A percentile compares a stretch with the other conserved stretches of the same genome.
phyloP scores from a whole-genome alignment of 179 eudicot genomes.

The Amaranthus tricolor region DNA sequence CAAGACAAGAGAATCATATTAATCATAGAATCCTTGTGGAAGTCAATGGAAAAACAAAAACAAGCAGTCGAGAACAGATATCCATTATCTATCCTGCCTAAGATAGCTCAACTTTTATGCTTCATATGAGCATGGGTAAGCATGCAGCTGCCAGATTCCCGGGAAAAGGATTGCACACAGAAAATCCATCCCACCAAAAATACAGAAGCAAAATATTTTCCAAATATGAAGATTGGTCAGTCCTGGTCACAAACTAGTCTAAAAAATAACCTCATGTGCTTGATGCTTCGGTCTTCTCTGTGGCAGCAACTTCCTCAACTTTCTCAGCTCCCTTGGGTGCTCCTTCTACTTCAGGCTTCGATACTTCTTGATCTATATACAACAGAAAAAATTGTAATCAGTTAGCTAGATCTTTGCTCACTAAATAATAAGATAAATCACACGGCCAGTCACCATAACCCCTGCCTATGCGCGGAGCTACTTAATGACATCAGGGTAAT shows the following conservation, averaged over 20 bases:
- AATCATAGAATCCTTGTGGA: slow-evolving; percentile 4
- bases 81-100: slow-evolving; percentile 19
- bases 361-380: slow-evolving; percentile 31
- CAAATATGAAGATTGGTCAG: slow-evolving; percentile 7
- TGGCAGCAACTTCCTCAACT: slow-evolving; percentile 17
- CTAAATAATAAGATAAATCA: neutral
- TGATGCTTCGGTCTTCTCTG: slow-evolving; percentile 26
- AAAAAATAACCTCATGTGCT: slow-evolving; percentile 19
- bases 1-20: neutral
- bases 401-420: neutral
- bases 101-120: neutral
- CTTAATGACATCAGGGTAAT: too few relatives aligned
- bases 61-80: slow-evolving; percentile 11
- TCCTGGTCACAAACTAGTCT: slow-evolving; percentile 4
- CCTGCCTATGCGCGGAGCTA: too few relatives aligned
- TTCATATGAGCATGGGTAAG: slow-evolving; percentile 17
- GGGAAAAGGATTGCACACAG: slow-evolving; percentile 4
- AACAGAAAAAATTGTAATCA: neutral
- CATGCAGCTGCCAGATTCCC: slow-evolving; percentile 14
- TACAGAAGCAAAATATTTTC: slow-evolving; percentile 18
- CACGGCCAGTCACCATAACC: neutral
- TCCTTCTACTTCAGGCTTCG: slow-evolving; percentile 28
- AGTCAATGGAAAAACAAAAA: neutral
- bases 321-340: slow-evolving; percentile 18
- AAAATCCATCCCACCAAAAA: slow-evolving; percentile 12